Percentiles rank a stretch among this genome's conserved stretches.
Conservation (phyloP, 352 stramenopile species). For the Globisporangium nodosum region DNA sequence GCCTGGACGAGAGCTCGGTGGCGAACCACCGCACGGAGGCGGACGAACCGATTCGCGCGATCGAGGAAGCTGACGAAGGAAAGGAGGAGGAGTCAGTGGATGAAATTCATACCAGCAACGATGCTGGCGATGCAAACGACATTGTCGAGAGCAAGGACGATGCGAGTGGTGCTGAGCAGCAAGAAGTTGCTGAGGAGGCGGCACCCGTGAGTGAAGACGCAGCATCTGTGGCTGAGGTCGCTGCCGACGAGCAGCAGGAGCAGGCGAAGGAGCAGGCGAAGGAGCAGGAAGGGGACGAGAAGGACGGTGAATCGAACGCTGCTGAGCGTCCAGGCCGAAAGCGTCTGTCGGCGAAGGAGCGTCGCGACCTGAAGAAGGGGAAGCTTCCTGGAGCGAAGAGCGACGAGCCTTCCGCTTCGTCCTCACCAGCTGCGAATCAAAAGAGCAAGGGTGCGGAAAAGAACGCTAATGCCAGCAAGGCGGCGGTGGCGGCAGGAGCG, state of each 20-base stretch:
- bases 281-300: slow-evolving; percentile 12
- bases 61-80: slow-evolving; percentile 10
- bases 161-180: neutral
- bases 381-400: slow-evolving; percentile 14
- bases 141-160: neutral
- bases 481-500: neutral
- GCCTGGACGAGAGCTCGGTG: slow-evolving; percentile 83
- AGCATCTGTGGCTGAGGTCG: neutral
- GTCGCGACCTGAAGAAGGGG: slow-evolving; percentile 77
- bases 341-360: slow-evolving; percentile 62
- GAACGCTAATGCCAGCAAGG: slow-evolving; percentile 16
- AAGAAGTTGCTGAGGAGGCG: neutral
- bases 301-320: slow-evolving; percentile 5
- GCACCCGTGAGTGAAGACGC: neutral
- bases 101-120: neutral
- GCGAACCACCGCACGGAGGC: slow-evolving; percentile 37
- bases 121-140: neutral
- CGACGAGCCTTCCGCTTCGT: neutral
- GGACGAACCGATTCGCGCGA: neutral
- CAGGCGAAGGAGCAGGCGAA: slow-evolving; percentile 16
- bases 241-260: slow-evolving; percentile 12
- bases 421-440: neutral
- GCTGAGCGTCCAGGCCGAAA: slow-evolving; percentile 42
- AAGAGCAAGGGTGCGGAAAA: neutral
- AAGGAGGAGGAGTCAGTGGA: neutral